Evolutionary conservation across 2,329 filamentous ascomycete genomes (phyloP).

Genomic region (Aspergillus sp.): DNA sequence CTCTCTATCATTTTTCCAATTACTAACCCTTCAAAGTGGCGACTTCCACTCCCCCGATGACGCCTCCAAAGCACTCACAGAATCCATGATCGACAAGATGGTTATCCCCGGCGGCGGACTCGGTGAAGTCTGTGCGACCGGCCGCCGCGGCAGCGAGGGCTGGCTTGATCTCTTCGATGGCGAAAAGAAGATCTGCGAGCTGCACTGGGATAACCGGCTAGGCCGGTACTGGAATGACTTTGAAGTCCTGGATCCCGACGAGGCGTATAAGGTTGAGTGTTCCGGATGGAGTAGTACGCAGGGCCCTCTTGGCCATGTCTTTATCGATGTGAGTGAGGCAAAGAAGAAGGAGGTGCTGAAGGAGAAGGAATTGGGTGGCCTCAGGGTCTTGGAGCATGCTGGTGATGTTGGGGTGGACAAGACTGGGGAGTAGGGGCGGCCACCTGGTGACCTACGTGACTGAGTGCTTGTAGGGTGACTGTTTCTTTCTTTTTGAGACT

Average conservation of each 20-base stretch:
- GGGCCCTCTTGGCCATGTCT: constrained; percentile 33
- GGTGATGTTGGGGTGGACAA: not conserved
- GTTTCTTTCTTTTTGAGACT: too few relatives aligned
- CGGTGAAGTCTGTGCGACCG: constrained; percentile 31
- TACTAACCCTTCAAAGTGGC: constrained; percentile 18
- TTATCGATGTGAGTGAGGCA: constrained; percentile 25
- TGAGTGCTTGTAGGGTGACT: not conserved
- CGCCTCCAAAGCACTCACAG: constrained; percentile 25
- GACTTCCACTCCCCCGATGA: constrained; percentile 27
- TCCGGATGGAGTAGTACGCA: constrained; percentile 31
- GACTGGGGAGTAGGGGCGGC: not conserved
- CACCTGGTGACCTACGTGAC: not conserved
- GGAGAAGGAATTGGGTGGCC: not conserved
- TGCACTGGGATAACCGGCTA: constrained; percentile 34
- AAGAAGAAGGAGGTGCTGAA: constrained; percentile 19
- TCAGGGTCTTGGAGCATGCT: not conserved
- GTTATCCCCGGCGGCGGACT: constrained; percentile 28
- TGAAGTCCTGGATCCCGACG: constrained; percentile 26
- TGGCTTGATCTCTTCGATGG: constrained; percentile 33
- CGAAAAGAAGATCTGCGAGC: constrained; percentile 32
- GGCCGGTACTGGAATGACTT: constrained; percentile 25
- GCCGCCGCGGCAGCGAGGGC: constrained; percentile 34
- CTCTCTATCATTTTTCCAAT: not conserved
- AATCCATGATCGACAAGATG: constrained; percentile 32
- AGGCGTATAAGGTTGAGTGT: constrained; percentile 29